These are phyloP conservation scores for Yarrowia phangngaensis DNA, from an alignment of 805 yeast genomes.

Conservation along the genomic window DNA sequence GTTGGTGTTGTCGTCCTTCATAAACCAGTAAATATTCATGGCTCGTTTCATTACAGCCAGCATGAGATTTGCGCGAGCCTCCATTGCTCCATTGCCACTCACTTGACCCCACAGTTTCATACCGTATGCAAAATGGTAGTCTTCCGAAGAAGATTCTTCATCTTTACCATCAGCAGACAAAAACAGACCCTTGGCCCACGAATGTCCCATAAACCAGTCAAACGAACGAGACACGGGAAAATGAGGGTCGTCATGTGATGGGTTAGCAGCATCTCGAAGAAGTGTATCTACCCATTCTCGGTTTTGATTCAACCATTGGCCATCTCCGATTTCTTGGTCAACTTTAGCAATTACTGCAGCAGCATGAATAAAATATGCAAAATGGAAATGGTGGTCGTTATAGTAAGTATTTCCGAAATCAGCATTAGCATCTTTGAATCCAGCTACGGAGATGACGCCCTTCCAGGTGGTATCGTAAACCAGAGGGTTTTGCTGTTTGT, in stretches of 20 bases:
- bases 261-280: constrained; percentile 65
- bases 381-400: constrained; percentile 86
- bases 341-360: constrained; percentile 74
- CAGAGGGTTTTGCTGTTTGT: constrained; percentile 63
- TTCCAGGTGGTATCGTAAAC: constrained; percentile 71
- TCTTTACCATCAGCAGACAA: constrained; percentile 65
- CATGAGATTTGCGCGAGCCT: constrained; percentile 55
- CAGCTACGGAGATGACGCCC: constrained; percentile 71
- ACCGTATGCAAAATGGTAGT: constrained; percentile 63
- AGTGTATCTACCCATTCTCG: constrained; percentile 58
- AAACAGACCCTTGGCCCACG: constrained; percentile 69
- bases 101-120: constrained; percentile 67
- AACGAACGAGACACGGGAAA: constrained; percentile 65
- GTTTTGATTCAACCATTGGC: constrained; percentile 48
- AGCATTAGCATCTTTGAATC: constrained; percentile 46
- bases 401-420: constrained; percentile 78
- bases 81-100: constrained; percentile 51
- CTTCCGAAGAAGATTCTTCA: constrained; percentile 70
- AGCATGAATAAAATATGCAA: constrained; percentile 77
- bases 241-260: constrained; percentile 47
- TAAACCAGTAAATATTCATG: constrained; percentile 55
- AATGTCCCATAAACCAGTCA: constrained; percentile 71
- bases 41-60: constrained; percentile 53
- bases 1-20: constrained; percentile 46
- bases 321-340: constrained; percentile 49